Percentiles rank a stretch among this genome's conserved stretches.
Evolutionary conservation across 2,329 filamentous ascomycete species (phyloP).

Genomic region (Sporothrix schenckii): DNA sequence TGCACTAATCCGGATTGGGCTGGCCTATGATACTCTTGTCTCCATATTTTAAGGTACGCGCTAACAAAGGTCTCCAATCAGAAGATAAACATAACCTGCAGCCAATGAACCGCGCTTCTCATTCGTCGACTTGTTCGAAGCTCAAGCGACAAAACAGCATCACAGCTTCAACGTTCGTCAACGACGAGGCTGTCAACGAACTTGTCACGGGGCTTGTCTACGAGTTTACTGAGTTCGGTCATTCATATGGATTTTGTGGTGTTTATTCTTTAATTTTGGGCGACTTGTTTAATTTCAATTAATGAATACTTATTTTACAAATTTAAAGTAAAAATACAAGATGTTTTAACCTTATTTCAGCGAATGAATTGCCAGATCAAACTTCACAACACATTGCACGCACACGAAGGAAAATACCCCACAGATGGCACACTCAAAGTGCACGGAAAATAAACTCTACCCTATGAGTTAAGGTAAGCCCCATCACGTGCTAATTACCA

Average conservation of each 20-base stretch:
- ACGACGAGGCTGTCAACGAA: not conserved
- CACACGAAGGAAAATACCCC: no score
- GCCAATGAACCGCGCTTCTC: not conserved
- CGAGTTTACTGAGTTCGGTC: not conserved
- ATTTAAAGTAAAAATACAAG: no score
- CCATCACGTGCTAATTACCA: no score
- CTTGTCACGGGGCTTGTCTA: not conserved
- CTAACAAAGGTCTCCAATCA: conserved; percentile 17
- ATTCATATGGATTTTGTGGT: not conserved
- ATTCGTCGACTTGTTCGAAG: not conserved
- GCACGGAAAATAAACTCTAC: no score
- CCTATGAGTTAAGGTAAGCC: no score
- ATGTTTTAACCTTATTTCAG: no score
- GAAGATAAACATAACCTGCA: conserved; percentile 25
- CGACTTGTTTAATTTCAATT: not conserved
- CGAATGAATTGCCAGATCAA: no score
- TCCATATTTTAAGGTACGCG: conserved; percentile 24
- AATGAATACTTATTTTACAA: not conserved
- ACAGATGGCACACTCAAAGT: no score
- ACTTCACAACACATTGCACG: no score
- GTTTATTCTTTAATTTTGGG: not conserved
- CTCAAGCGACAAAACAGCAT: conserved; percentile 3
- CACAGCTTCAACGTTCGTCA: not conserved
- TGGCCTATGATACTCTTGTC: not conserved
- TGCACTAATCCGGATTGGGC: not conserved